These are phyloP conservation scores for Suillus clintonianus DNA, from an alignment of 768 basidiomycete genomes.

Conservation along the genomic window DNA sequence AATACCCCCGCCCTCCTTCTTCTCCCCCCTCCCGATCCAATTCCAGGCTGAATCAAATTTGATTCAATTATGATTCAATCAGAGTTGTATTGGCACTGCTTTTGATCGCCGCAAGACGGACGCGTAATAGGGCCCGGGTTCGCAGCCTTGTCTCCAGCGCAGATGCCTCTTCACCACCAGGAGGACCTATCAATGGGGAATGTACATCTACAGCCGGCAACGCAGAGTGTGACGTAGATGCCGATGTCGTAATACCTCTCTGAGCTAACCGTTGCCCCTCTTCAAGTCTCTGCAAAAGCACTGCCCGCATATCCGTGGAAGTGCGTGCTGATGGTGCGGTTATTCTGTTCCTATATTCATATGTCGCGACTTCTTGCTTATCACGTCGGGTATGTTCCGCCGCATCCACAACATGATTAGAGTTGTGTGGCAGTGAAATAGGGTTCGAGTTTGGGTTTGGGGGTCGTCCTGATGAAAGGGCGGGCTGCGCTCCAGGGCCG, in stretches of 20 bases:
- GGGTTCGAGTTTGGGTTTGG: not conserved
- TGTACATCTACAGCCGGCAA: conserved; percentile 1
- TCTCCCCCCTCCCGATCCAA: not conserved
- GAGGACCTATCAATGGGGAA: conserved; percentile 8
- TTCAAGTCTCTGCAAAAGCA: conserved; percentile 44
- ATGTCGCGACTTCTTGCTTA: conserved; percentile 2
- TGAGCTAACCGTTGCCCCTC: conserved; percentile 41
- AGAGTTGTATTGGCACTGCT: conserved; percentile 11
- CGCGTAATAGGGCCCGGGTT: conserved; percentile 47
- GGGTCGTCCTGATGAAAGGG: not conserved
- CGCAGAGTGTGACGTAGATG: not conserved
- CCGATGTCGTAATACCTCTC: conserved; percentile 5
- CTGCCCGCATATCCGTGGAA: conserved; percentile 30
- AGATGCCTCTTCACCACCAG: conserved; percentile 22
- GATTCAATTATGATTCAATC: not conserved
- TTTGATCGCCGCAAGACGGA: conserved; percentile 49
- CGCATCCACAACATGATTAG: not conserved
- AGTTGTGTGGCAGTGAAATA: not conserved
- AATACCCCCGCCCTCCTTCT: conserved; percentile 6
- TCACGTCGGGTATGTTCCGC: conserved; percentile 2
- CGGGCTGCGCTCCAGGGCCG: not conserved
- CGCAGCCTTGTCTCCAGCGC: conserved; percentile 47
- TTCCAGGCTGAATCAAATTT: not conserved
- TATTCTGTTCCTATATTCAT: not conserved
- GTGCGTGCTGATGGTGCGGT: not conserved